These are phyloP conservation scores for Westerdykella ornata DNA, from an alignment of 2,329 filamentous ascomycete genomes.

Conservation along the genomic window DNA sequence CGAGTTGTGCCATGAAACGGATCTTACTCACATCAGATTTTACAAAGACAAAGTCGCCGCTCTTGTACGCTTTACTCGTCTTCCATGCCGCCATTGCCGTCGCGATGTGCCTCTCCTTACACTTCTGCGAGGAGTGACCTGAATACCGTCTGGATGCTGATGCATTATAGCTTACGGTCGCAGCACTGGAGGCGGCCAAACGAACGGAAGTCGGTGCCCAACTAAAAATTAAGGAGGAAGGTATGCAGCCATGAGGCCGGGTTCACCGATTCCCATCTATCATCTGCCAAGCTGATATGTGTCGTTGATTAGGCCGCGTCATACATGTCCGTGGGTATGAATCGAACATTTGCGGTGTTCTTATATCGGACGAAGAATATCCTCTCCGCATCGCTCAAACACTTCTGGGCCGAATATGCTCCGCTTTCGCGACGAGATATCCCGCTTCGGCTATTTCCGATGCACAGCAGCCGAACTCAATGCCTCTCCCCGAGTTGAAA, in stretches of 20 bases:
- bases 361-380: slow-evolving; percentile 46
- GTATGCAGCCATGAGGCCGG: slow-evolving; percentile 38
- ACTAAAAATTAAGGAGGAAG: slow-evolving; percentile 79
- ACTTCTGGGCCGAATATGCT: slow-evolving; percentile 39
- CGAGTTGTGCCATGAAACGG: no score
- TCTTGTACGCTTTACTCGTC: no score
- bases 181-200: slow-evolving; percentile 66
- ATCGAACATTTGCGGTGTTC: slow-evolving; percentile 41
- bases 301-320: no score
- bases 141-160: no score
- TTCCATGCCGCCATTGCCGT: no score
- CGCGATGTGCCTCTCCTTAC: no score
- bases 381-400: slow-evolving; percentile 71
- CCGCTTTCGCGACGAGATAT: slow-evolving; percentile 76
- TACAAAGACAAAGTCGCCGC: no score
- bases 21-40: no score
- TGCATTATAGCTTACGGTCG: slow-evolving; percentile 62
- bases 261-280: no score
- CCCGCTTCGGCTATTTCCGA: slow-evolving; percentile 53
- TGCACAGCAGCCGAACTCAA: slow-evolving; percentile 21
- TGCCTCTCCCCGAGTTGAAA: slow-evolving; percentile 66
- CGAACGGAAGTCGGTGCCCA: slow-evolving; percentile 72
- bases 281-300: no score
- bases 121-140: no score
- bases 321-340: no score